Conservation (phyloP, 805 yeast species). For the Cyberlindnera petersonii region DNA sequence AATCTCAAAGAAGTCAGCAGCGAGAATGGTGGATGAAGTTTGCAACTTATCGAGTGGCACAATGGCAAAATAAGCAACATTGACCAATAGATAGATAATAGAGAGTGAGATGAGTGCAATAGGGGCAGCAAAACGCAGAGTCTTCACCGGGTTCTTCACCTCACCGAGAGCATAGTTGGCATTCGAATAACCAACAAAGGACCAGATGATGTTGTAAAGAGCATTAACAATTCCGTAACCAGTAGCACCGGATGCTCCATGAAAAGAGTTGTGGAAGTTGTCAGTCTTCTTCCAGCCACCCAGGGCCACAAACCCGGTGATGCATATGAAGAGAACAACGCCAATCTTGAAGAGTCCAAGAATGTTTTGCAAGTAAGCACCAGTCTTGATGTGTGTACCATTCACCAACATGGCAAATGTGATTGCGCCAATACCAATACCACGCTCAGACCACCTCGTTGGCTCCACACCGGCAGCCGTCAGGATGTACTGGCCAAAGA, state of each 20-base stretch:
- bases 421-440: constrained; percentile 70
- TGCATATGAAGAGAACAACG: constrained; percentile 63
- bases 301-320: constrained; percentile 81
- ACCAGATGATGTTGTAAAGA: constrained; percentile 79
- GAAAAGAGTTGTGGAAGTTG: constrained; percentile 58
- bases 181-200: constrained; percentile 78
- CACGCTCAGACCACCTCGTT: constrained; percentile 74
- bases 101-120: constrained; percentile 57
- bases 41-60: constrained; percentile 63
- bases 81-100: constrained; percentile 67
- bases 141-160: constrained; percentile 65
- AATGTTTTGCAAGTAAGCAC: constrained; percentile 59
- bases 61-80: constrained; percentile 78
- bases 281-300: constrained; percentile 66
- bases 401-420: constrained; percentile 66
- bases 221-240: constrained; percentile 75
- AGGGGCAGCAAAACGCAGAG: constrained; percentile 73
- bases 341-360: constrained; percentile 71
- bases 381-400: constrained; percentile 56
- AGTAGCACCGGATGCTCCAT: constrained; percentile 46
- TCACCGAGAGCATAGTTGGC: constrained; percentile 83
- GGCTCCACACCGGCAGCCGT: constrained; percentile 67
- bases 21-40: constrained; percentile 63
- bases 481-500: constrained; percentile 73
- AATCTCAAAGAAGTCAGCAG: constrained; percentile 68